Evolutionary conservation across 2,329 filamentous ascomycete species (phyloP), one percentile per base, ranked within the genome.

Genomic region (Aspergillus felis): DNA sequence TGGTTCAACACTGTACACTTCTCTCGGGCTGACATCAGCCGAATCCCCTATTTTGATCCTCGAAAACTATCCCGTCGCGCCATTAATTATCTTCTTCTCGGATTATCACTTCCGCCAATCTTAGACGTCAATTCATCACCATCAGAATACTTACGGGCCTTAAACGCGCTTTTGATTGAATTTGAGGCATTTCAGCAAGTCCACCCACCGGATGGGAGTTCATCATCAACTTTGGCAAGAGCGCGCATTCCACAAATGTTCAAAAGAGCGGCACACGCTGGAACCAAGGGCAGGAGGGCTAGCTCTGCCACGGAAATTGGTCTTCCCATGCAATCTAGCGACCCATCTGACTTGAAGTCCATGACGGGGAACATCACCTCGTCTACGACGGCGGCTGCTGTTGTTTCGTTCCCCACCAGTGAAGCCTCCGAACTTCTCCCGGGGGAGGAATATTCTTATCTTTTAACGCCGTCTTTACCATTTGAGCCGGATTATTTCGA

Each of bases 1-100:
- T 97, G 94, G 92, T 97, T 97, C 81, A 97, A 97, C 77, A 97
- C 94, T 0, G 85, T 96, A 59, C 89, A 96, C 69, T 96, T 96
- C 76, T 90, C 92, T 63, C 89, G 91, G 68, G 75, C 84, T 29
- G 91, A 96, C 73, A 82, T 97, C 35, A 79, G 84, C 53, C 87
- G 88, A 69, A 88, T 97, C 79, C 87, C 93, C 49, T 96, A 91
- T 71, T 93, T 95, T 71, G 90, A 95, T 58, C 79, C 86, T 3
- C 87, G 89, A 62, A 94, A 93, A 71, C 85, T 97, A 51, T 88
- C 91, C 60, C 89, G 92, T 57, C 90, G 94, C 66, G 93, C 94
- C 38, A 95, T 92, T 53, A 96, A 96, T 74, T 96, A 93, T 74
- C 86, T 99, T 57, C 84, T 97, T 32, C 87, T 99, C 3, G 94